These are phyloP conservation scores for Leccinum longicurvipes DNA, from an alignment of 768 basidiomycete genomes.

Conservation along the genomic window DNA sequence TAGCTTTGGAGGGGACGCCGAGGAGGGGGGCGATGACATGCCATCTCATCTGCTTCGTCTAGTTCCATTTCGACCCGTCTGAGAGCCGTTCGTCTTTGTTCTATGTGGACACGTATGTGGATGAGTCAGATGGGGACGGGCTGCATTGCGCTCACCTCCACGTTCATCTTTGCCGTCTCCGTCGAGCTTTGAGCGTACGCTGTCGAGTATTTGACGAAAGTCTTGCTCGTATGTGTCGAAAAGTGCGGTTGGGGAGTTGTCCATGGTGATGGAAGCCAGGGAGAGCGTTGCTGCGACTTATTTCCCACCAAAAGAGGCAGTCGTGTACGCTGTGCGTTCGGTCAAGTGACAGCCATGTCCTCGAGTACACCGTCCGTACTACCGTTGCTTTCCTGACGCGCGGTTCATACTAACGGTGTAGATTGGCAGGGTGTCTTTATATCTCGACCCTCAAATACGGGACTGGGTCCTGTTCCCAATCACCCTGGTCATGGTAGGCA, in stretches of 20 bases:
- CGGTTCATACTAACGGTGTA: slow-evolving; percentile 8
- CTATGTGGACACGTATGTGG: slow-evolving; percentile 36
- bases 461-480: slow-evolving; percentile 95
- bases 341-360: slow-evolving; percentile 39
- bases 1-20: neutral
- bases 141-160: slow-evolving; percentile 53
- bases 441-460: slow-evolving; percentile 94
- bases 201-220: slow-evolving; percentile 76
- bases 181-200: slow-evolving; percentile 75
- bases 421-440: slow-evolving; percentile 44
- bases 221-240: slow-evolving; percentile 93
- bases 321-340: neutral
- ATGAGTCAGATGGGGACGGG: neutral
- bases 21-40: slow-evolving; percentile 31
- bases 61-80: slow-evolving; percentile 91
- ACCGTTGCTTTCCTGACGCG: slow-evolving; percentile 1
- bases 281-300: slow-evolving; percentile 17
- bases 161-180: slow-evolving; percentile 61
- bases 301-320: slow-evolving; percentile 26
- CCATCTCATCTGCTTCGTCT: slow-evolving; percentile 98
- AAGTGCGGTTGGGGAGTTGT: slow-evolving; percentile 78
- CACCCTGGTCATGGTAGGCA: slow-evolving; percentile 89
- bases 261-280: slow-evolving; percentile 46
- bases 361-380: slow-evolving; percentile 25
- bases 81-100: slow-evolving; percentile 76